Base-by-base conservation (phyloP, 1,284 basidiomycete genomes). In the Boletus smithii region DNA sequence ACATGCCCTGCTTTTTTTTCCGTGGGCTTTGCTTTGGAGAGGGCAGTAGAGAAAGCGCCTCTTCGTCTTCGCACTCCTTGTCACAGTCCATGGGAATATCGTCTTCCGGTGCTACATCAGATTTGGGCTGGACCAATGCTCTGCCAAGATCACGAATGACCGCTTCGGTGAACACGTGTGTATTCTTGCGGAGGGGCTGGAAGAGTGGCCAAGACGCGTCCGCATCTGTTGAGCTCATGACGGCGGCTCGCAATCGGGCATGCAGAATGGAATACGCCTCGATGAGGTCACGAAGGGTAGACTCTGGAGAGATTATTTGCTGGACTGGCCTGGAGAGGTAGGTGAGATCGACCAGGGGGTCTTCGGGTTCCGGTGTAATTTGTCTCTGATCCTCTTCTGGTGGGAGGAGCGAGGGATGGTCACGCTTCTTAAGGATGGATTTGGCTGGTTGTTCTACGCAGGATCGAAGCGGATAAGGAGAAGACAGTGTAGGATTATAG, bases 181-280 rank as follows among this genome's bases (percentile, higher is more conserved):
- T 61, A 50, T 83, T 69, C 51, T 75, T 74, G 44, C 80, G 71
- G 18, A 90, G 59, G 0, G 87, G 85, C 40, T 81, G 74, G 56
- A 89, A 87, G 5, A 87, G 68, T 4, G 83, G 83, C 77, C 80
- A 85, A 13, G 79, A 79, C 52, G 76, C 73, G 60, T 82, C 79
- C 3, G 67, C 69, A 48, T 85, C 77, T 0, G 76, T 74, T 40
- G 68, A 66, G 8, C 71, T 72, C 14, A 67, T 53, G 14, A 84
- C 71, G 20, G 71, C 72, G 0, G 73, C 62, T 13, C 83, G 73
- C 29, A 89, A 61, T 33, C 87, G 80, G 13, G 79, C 77, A 7
- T 80, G 73, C 22, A 90, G 75, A 23, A 85, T 61, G 22, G 77
- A 81, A 64, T 90, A 89, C 0, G 82, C 84, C 57, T 85, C 81